Percentiles rank a stretch among this genome's conserved stretches.
These are phyloP conservation scores for Hypoxylon sp. DNA, from an alignment of 2,329 filamentous ascomycete species.

Conservation along the genomic window DNA sequence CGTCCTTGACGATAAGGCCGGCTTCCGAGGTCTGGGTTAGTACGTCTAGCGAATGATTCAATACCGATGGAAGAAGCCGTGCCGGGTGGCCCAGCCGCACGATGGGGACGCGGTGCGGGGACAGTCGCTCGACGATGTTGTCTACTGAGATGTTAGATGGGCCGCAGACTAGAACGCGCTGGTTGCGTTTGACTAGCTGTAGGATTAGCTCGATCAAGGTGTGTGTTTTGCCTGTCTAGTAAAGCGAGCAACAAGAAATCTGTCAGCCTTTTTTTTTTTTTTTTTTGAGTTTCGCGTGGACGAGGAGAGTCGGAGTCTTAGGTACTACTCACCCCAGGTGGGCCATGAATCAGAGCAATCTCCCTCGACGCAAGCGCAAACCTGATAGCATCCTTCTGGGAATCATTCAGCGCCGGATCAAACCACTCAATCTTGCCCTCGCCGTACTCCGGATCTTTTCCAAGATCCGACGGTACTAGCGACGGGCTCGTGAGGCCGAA, in stretches of 20 bases:
- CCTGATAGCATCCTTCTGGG: conserved; percentile 77
- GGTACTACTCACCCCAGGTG: conserved; percentile 76
- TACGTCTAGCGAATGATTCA: conserved; percentile 91
- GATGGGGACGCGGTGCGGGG: conserved; percentile 87
- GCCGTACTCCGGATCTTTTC: conserved; percentile 59
- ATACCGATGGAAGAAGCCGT: conserved; percentile 86
- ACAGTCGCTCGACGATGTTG: conserved; percentile 94
- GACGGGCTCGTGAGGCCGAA: conserved; percentile 72
- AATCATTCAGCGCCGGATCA: conserved; percentile 74
- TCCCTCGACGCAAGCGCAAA: conserved; percentile 88
- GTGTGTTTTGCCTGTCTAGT: conserved; percentile 93
- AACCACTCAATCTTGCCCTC: conserved; percentile 70
- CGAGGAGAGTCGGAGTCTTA: neutral
- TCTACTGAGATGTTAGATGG: conserved; percentile 98
- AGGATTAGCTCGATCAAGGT: conserved; percentile 95
- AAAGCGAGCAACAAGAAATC: conserved; percentile 3
- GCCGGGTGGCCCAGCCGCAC: conserved; percentile 94
- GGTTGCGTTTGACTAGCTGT: conserved; percentile 82
- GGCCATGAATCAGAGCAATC: conserved; percentile 92
- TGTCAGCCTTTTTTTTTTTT: neutral
- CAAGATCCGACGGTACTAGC: conserved; percentile 61
- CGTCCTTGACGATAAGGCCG: conserved; percentile 88
- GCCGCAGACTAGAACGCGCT: conserved; percentile 90
- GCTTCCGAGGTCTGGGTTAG: conserved; percentile 92
- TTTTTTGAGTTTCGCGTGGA: neutral